Base-by-base conservation (phyloP, 208 protist species). In the Trypanosoma platydactyli region DNA sequence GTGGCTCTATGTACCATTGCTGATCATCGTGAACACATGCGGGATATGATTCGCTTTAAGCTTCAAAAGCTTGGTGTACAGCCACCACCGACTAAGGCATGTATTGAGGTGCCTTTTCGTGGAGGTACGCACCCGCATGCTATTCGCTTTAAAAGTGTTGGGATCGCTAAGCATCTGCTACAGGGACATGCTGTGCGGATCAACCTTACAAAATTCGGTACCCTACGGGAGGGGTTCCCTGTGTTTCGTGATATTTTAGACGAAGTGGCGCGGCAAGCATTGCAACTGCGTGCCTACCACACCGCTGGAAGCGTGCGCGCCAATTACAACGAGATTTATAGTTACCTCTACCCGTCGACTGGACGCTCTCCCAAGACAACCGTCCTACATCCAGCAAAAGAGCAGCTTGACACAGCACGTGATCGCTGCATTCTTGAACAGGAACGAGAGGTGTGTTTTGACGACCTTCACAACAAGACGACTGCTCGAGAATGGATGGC, bases 131-230 rank as follows among this genome's bases (percentile, higher is more conserved):
- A 93, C 64, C 86, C 89, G 9, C 89, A 95, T 64, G 86, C 78
- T 15, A 90, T 95, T 33, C 89, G 89, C 56, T 91, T 95, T 74
- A 95, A 95, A 74, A 78, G 73, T 42, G 77, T 88, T 25, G 89
- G 86, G 45, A 79, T 95, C 46, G 86, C 86, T 3, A 91, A 91
- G 66, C 82, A 87, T 55, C 65, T 95, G 12, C 73, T 95, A 4
- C 89, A 81, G 38, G 79, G 84, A 20, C 86, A 91, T 45, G 76
- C 74, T 7, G 73, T 95, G 42, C 84, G 86, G 18, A 71, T 95
- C 52, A 89, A 91, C 59, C 58, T 95, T 20, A 95, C 86, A 41
- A 80, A 95, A 69, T 95, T 95, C 52, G 89, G 89, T 42, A 90
- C 86, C 18, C 84, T 84, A 18, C 76, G 81, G 27, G 89, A 95